A percentile compares a stretch with the other conserved stretches of the same genome.
Evolutionary conservation across 371 early-diverging fungal genomes (phyloP).

Genomic region (Mucor plumbeus): DNA sequence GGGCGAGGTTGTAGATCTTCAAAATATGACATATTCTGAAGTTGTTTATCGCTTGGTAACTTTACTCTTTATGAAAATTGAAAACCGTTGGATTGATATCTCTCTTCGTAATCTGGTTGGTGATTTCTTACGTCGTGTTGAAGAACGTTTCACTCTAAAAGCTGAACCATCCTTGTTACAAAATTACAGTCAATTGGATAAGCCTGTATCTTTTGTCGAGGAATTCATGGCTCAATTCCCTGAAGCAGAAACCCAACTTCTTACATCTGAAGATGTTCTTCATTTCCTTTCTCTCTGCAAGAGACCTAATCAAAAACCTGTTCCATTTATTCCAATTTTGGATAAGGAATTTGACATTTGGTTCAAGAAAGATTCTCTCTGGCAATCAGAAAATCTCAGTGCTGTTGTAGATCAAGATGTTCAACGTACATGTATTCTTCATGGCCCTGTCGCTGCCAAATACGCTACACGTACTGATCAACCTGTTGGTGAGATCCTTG

Average conservation of each 20-base stretch:
- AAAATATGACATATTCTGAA: slow-evolving; percentile 95
- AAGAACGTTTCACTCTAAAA: slow-evolving; percentile 82
- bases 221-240: slow-evolving; percentile 87
- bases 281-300: slow-evolving; percentile 87
- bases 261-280: slow-evolving; percentile 91
- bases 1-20: slow-evolving; percentile 76
- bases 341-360: slow-evolving; percentile 93
- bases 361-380: slow-evolving; percentile 97
- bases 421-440: slow-evolving; percentile 91
- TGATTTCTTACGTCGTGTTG: slow-evolving; percentile 88
- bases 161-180: slow-evolving; percentile 70
- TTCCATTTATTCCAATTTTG: slow-evolving; percentile 92
- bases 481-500: slow-evolving; percentile 91
- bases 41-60: slow-evolving; percentile 85
- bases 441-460: slow-evolving; percentile 91
- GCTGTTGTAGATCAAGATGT: slow-evolving; percentile 93
- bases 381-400: slow-evolving; percentile 94
- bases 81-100: slow-evolving; percentile 88
- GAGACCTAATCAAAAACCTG: slow-evolving; percentile 87
- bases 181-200: slow-evolving; percentile 70
- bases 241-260: slow-evolving; percentile 72
- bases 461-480: slow-evolving; percentile 82
- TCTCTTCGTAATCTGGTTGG: slow-evolving; percentile 84
- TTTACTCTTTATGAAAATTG: slow-evolving; percentile 80
- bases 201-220: slow-evolving; percentile 69